phyloP scores from a whole-genome alignment of 306 rosid species.

The Cucurbita moschata region DNA sequence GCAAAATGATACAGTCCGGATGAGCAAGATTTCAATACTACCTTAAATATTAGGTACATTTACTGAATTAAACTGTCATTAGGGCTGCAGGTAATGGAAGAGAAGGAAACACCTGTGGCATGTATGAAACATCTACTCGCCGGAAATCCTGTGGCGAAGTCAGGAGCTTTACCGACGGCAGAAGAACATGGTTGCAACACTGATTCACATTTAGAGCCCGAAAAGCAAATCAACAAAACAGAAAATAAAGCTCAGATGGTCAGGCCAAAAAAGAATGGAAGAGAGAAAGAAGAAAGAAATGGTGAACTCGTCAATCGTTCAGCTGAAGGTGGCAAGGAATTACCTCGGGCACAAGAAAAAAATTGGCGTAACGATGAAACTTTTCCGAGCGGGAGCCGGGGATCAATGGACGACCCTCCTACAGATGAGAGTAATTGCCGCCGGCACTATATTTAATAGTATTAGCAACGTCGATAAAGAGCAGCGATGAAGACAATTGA shows the following conservation, averaged over 20 bases:
- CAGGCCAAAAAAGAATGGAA: not conserved
- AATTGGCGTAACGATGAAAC: constrained; percentile 20
- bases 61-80: not conserved
- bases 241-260: not conserved
- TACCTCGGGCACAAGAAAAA: constrained; percentile 29
- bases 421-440: constrained; percentile 35
- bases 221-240: not conserved
- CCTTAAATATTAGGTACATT: no score
- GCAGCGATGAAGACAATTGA: not conserved
- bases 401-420: constrained; percentile 18
- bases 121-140: constrained; percentile 37
- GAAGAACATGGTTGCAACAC: constrained; percentile 33
- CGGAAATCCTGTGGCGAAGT: constrained; percentile 14
- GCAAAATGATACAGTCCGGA: not conserved
- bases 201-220: constrained; percentile 12
- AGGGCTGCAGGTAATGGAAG: not conserved
- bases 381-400: constrained; percentile 12
- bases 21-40: not conserved
- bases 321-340: not conserved
- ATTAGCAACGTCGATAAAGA: not conserved
- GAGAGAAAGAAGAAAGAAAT: not conserved
- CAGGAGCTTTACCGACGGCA: constrained; percentile 16
- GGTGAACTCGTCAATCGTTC: not conserved
- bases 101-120: constrained; percentile 41
- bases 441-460: constrained; percentile 36